Evolutionary conservation across 2,329 filamentous ascomycete genomes (phyloP).

Genomic region (Aspergillus calidoustus): DNA sequence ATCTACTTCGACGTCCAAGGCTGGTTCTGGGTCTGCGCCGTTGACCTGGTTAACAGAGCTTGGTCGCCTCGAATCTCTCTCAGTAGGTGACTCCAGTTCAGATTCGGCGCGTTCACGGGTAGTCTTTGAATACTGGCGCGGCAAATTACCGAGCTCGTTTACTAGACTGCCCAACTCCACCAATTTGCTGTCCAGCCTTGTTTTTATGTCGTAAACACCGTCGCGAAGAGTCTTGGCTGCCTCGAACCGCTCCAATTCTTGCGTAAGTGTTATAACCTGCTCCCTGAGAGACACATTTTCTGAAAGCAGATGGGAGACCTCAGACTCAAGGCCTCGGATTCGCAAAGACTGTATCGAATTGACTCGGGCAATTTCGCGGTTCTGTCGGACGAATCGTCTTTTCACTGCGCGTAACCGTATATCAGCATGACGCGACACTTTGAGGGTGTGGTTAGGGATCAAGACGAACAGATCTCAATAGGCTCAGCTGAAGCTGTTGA

Average conservation of each 20-base stretch:
- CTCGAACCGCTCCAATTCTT: slow-evolving; percentile 56
- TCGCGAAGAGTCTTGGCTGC: slow-evolving; percentile 50
- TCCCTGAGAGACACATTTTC: slow-evolving; percentile 66
- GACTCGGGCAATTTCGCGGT: slow-evolving; percentile 67
- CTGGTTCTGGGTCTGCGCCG: slow-evolving; percentile 22
- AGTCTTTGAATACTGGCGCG: slow-evolving; percentile 34
- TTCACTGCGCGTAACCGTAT: slow-evolving; percentile 54
- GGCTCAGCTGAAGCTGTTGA: slow-evolving; percentile 49
- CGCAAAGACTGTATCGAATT: slow-evolving; percentile 68
- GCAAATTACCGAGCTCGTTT: slow-evolving; percentile 56
- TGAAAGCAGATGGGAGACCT: slow-evolving; percentile 62
- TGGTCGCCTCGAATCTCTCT: slow-evolving; percentile 18
- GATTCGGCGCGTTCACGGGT: slow-evolving; percentile 21
- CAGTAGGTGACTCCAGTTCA: not conserved
- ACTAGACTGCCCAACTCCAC: slow-evolving; percentile 60
- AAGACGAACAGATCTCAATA: slow-evolving; percentile 52
- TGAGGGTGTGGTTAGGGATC: not conserved
- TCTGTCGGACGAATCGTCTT: slow-evolving; percentile 67
- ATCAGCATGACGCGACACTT: not conserved
- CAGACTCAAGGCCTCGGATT: slow-evolving; percentile 66
- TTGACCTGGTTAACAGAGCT: slow-evolving; percentile 22
- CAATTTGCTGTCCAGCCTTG: slow-evolving; percentile 60
- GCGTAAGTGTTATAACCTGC: slow-evolving; percentile 61
- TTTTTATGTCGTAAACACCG: slow-evolving; percentile 57
- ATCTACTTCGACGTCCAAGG: slow-evolving; percentile 31